Percentiles rank a stretch among this genome's conserved stretches.
phyloP scores from a whole-genome alignment of 768 basidiomycete species.

The Paxillus involutus region DNA sequence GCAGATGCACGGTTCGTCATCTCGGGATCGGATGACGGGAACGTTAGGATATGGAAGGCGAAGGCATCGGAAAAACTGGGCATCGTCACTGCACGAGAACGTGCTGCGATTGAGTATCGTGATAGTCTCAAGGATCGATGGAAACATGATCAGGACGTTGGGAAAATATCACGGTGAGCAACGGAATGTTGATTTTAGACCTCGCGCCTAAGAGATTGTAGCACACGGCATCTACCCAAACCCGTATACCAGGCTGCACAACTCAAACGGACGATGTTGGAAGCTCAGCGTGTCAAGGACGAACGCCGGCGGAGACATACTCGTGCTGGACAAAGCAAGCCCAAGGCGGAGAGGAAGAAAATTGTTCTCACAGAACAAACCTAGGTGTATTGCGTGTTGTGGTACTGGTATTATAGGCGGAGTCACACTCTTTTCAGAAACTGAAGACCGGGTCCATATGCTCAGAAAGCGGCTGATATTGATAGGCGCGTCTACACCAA shows the following conservation, averaged over 20 bases:
- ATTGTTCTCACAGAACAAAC: slow-evolving; percentile 78
- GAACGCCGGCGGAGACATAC: slow-evolving; percentile 91
- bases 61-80: slow-evolving; percentile 92
- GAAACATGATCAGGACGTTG: slow-evolving; percentile 81
- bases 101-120: slow-evolving; percentile 90
- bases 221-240: slow-evolving; percentile 83
- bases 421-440: slow-evolving; percentile 1
- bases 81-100: slow-evolving; percentile 84
- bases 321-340: slow-evolving; percentile 80
- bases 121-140: slow-evolving; percentile 85
- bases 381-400: slow-evolving; percentile 20
- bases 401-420: slow-evolving; percentile 5
- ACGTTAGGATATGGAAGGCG: slow-evolving; percentile 94
- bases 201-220: slow-evolving; percentile 25
- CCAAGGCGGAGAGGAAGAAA: slow-evolving; percentile 90
- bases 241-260: slow-evolving; percentile 85
- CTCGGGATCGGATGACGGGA: slow-evolving; percentile 92
- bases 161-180: slow-evolving; percentile 75
- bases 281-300: slow-evolving; percentile 86
- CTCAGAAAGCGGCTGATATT: not conserved
- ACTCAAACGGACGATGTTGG: slow-evolving; percentile 92
- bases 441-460: slow-evolving; percentile 1
- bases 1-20: slow-evolving; percentile 89
- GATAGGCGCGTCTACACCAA: slow-evolving; percentile 4
- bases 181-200: not conserved